phyloP scores from a whole-genome alignment of 306 rosid species.

The Benincasa hispida region DNA sequence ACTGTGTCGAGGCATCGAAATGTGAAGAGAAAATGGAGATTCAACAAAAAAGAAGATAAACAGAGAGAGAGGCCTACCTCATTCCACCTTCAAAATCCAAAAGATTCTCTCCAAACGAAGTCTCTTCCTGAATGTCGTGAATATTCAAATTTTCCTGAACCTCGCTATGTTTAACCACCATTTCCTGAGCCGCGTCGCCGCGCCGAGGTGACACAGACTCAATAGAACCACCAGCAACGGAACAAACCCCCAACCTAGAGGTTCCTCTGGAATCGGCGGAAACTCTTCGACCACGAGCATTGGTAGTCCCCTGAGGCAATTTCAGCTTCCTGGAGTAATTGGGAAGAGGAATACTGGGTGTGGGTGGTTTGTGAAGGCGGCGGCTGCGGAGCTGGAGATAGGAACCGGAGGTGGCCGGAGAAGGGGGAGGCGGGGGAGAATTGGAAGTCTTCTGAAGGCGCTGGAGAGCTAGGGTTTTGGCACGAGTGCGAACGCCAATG shows the following conservation, averaged over 20 bases:
- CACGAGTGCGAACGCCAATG: constrained; percentile 81
- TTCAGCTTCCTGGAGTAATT: constrained; percentile 27
- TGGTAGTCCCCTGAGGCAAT: constrained; percentile 2
- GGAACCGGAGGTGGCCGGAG: constrained; percentile 30
- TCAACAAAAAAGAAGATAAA: neutral
- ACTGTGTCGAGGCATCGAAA: neutral
- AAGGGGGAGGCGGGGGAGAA: constrained; percentile 4
- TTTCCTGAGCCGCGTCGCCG: constrained; percentile 4
- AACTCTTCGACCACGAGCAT: constrained; percentile 30
- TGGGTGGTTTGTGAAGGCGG: constrained; percentile 46
- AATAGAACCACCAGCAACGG: constrained; percentile 16
- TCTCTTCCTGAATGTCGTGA: constrained; percentile 46
- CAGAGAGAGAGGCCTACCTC: constrained; percentile 48
- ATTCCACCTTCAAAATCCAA: constrained; percentile 79
- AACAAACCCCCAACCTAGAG: constrained; percentile 26
- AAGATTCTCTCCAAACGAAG: constrained; percentile 76
- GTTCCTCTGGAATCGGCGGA: constrained; percentile 26
- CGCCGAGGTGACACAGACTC: constrained; percentile 15
- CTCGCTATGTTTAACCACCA: constrained; percentile 8
- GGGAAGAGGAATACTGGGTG: constrained; percentile 13
- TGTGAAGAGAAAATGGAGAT: neutral
- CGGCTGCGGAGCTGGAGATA: constrained; percentile 87
- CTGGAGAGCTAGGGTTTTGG: constrained; percentile 78
- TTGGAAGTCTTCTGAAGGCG: constrained; percentile 31
- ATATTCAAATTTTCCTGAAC: neutral